Evolutionary conservation across 331 rosid species (phyloP), one percentile per base, ranked within the genome.

Genomic region (Saraca asoca): DNA sequence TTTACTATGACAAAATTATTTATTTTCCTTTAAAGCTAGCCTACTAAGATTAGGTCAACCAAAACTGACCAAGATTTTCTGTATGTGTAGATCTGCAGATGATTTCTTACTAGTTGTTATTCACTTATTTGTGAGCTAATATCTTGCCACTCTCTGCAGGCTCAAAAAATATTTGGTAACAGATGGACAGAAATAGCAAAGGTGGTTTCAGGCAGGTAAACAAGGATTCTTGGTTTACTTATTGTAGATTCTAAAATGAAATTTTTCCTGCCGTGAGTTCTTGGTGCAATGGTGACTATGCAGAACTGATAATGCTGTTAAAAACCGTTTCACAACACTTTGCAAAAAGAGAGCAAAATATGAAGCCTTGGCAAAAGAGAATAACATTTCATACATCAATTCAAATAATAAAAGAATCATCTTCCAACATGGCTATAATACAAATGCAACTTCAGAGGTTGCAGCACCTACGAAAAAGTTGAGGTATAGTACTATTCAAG

Each of bases 161-260:
- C 99, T 59, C 99, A 94, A 56, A 94, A 88, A 77, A 76, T 94
- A 69, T 94, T 86, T 63, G 99, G 99, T 29, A 94, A 94, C 77
- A 82, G 97, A 66, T 94, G 99, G 99, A 94, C 99, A 17, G 99
- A 94, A 79, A 94, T 94, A 78, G 97, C 99, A 0, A 94, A 90
- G 85, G 99, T 94, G 80, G 97, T 94, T 80, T 91, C 99, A 75
- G 99, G 99, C 88, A 94, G 99, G 99, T 94, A 85, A 66, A 65
- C 48, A 48, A 42, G 43, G 12, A 19, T 52, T 66, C 35, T 46
- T 52, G 55, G 15, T 66, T 51, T 7, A 44, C 52, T 61, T 13
- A 31, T 13, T 54, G 67, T 9, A 50, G 33, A 76, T 35, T 45
- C 68, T 12, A 19, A 66, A 72, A 29, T 41, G n/a, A 37, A 13